These are phyloP conservation scores for Kernera saxatilis DNA, from an alignment of 345 rosid species.

Conservation along the genomic window DNA sequence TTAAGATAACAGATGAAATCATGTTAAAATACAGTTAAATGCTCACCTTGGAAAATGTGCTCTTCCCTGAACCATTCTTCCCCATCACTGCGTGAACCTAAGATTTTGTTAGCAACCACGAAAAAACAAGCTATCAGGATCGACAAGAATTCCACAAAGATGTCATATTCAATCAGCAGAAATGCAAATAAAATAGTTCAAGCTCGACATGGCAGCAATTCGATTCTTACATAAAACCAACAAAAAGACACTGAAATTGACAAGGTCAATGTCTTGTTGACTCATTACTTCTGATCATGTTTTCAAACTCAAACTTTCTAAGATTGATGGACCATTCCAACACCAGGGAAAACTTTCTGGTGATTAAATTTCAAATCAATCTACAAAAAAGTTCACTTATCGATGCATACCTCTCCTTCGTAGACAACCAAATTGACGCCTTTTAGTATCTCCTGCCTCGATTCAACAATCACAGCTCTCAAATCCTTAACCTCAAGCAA, in stretches of 20 bases:
- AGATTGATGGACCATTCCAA: neutral
- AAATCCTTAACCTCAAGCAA: slow-evolving; percentile 77
- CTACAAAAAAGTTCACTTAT: neutral
- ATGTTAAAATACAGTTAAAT: neutral
- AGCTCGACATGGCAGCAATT: neutral
- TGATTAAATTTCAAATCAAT: neutral
- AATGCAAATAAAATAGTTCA: neutral
- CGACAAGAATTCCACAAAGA: neutral
- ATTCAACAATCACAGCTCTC: slow-evolving; percentile 70
- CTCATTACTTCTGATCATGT: neutral
- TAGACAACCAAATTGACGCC: slow-evolving; percentile 67
- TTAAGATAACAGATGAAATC: neutral
- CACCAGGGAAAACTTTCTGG: neutral
- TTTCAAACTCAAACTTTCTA: neutral
- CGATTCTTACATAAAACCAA: neutral
- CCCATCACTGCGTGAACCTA: slow-evolving; percentile 97
- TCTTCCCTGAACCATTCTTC: slow-evolving; percentile 97
- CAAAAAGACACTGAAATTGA: neutral
- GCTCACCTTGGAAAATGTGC: slow-evolving; percentile 83
- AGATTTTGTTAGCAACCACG: neutral
- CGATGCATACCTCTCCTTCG: slow-evolving; percentile 79
- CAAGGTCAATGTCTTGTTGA: neutral
- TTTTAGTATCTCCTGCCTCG: slow-evolving; percentile 79
- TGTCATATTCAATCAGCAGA: neutral
- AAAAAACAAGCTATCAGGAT: slow-evolving; percentile 11